phyloP scores from a whole-genome alignment of 352 stramenopile species.

The Phytophthora fragariae region DNA sequence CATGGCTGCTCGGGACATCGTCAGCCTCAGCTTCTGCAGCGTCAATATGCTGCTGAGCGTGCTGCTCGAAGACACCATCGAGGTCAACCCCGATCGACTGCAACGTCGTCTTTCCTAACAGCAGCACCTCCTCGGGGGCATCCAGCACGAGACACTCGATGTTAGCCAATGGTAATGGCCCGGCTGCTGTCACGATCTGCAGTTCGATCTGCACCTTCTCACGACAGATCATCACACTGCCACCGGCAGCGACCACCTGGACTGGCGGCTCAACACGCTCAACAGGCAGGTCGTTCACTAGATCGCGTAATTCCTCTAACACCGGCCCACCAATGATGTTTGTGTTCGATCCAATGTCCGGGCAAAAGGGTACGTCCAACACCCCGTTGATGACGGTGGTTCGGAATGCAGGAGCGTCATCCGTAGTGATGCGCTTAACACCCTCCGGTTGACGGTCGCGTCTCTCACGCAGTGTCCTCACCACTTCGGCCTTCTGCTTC shows the following conservation, averaged over 20 bases:
- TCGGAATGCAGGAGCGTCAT: no score
- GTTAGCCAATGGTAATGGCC: conserved; percentile 3
- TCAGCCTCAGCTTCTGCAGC: conserved; percentile 12
- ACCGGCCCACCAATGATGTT: background rate
- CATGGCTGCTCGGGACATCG: conserved; percentile 1
- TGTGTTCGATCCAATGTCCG: background rate
- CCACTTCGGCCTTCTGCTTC: no score
- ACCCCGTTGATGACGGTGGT: background rate
- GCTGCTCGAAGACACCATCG: conserved; percentile 16
- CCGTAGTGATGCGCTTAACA: no score
- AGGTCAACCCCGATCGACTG: conserved; percentile 19
- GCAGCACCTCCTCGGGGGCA: background rate
- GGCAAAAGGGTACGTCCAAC: background rate
- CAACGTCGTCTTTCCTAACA: background rate
- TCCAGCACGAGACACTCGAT: background rate
- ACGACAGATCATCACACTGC: background rate
- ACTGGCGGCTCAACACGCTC: background rate
- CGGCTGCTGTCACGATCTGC: conserved; percentile 5
- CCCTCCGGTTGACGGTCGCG: no score
- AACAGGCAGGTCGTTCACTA: background rate
- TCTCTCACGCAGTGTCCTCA: no score
- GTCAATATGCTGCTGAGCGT: conserved; percentile 8
- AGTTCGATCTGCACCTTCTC: background rate
- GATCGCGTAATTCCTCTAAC: background rate
- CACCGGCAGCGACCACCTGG: background rate